Evolutionary conservation across 495 filamentous ascomycete genomes (phyloP).

Genomic region (Aspergillus avenaceus): DNA sequence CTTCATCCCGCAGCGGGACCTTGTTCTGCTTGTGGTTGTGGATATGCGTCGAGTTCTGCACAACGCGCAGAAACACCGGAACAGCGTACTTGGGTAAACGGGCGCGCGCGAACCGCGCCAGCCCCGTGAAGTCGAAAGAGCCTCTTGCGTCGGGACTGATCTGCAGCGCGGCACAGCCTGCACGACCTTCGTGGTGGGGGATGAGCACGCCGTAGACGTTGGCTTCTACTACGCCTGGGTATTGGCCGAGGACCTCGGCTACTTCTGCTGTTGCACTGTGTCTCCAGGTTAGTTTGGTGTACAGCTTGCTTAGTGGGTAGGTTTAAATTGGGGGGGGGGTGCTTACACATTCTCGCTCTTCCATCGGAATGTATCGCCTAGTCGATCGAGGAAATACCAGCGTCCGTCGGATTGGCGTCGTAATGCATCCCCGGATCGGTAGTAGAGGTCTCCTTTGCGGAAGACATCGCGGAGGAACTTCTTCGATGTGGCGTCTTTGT

Average conservation of each 20-base stretch:
- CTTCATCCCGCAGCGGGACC: conserved; percentile 65
- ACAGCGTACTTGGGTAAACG: conserved; percentile 72
- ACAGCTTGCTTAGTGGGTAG: background rate
- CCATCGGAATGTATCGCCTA: conserved; percentile 82
- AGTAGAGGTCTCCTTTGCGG: conserved; percentile 69
- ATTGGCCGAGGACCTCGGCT: conserved; percentile 59
- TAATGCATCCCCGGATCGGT: conserved; percentile 71
- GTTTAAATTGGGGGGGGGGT: background rate
- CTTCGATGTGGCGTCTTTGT: conserved; percentile 60
- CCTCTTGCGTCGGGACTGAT: conserved; percentile 32
- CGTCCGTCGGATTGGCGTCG: conserved; percentile 60
- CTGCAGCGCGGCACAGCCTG: conserved; percentile 61
- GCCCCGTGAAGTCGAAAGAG: conserved; percentile 48
- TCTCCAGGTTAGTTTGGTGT: background rate
- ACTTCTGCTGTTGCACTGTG: conserved; percentile 65
- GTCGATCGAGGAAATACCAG: conserved; percentile 74
- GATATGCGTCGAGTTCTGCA: conserved; percentile 55
- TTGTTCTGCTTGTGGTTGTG: conserved; percentile 89
- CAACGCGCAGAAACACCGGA: conserved; percentile 67
- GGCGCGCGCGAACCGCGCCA: conserved; percentile 49
- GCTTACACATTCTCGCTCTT: conserved; percentile 75
- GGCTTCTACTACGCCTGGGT: conserved; percentile 65
- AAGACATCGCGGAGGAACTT: conserved; percentile 72
- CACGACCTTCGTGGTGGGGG: conserved; percentile 67
- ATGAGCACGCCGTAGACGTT: conserved; percentile 76